Conservation (phyloP, 257 asterid species). For the Ballota nigra region DNA sequence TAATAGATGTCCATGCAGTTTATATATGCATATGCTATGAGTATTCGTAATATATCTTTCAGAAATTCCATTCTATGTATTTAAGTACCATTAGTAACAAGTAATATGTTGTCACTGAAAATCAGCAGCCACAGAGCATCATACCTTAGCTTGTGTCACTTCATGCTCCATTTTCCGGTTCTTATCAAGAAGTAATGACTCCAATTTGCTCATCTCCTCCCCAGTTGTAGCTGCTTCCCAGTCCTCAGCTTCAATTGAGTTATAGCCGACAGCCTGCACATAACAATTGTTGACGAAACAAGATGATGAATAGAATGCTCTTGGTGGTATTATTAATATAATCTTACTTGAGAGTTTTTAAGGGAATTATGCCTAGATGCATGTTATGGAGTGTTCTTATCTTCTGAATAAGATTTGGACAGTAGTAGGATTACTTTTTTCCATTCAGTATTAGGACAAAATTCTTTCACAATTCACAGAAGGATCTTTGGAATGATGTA, state of each 20-base stretch:
- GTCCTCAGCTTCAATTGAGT: slow-evolving; percentile 99
- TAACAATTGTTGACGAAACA: slow-evolving; percentile 11
- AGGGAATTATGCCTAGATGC: neutral
- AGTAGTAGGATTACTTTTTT: neutral
- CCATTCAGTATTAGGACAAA: neutral
- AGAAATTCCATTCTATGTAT: slow-evolving; percentile 9
- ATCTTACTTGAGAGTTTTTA: neutral
- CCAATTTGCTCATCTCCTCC: slow-evolving; percentile 98
- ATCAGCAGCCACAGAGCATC: slow-evolving; percentile 17
- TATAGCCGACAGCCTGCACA: slow-evolving; percentile 93
- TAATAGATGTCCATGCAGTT: neutral
- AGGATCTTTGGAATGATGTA: slow-evolving; percentile 16
- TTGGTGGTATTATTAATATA: neutral
- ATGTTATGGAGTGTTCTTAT: neutral
- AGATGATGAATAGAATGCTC: neutral
- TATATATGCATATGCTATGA: neutral
- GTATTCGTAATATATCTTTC: slow-evolving; percentile 4
- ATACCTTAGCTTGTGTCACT: slow-evolving; percentile 88
- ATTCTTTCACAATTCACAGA: neutral
- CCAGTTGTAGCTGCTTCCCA: slow-evolving; percentile 99
- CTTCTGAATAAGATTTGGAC: slow-evolving; percentile 7
- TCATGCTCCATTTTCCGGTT: slow-evolving; percentile 99
- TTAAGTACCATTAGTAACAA: neutral
- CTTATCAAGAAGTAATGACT: slow-evolving; percentile 92
- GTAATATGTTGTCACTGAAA: neutral